Conservation (phyloP, 169 alveolate species). For the Plasmodium cynomolgi region DNA sequence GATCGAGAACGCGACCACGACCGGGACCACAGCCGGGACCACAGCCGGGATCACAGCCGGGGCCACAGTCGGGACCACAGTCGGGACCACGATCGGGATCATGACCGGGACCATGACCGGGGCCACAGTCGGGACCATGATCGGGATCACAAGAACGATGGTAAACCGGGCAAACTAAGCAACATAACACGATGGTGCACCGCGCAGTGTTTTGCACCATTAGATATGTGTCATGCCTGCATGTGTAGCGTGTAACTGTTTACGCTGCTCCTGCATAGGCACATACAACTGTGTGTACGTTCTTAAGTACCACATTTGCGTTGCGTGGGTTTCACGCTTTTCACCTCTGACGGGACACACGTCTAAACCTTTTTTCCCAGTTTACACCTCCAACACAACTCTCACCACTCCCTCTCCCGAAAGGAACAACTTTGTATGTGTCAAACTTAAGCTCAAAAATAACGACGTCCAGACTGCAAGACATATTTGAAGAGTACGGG, state of each 20-base stretch:
- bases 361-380: not conserved
- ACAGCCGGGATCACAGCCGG: not conserved
- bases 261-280: not conserved
- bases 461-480: constrained; percentile 67
- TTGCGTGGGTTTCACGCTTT: not conserved
- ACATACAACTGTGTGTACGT: not conserved
- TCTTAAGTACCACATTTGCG: not conserved
- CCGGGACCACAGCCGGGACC: not conserved
- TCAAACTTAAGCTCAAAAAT: constrained; percentile 73
- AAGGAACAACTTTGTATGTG: constrained; percentile 71
- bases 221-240: not conserved
- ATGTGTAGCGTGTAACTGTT: not conserved
- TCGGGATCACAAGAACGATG: constrained; percentile 58
- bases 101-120: not conserved
- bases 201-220: not conserved
- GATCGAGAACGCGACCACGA: not conserved
- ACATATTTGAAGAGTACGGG: constrained; percentile 69
- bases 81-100: not conserved
- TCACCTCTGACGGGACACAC: not conserved
- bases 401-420: not conserved
- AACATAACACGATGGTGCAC: not conserved
- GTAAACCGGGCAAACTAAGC: not conserved
- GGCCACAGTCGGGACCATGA: not conserved
- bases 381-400: not conserved
- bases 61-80: not conserved